A percentile compares a stretch with the other conserved stretches of the same genome.
These are phyloP conservation scores for Symbiodinium pilosum DNA, from an alignment of 73 alveolate genomes.

Conservation along the genomic window DNA sequence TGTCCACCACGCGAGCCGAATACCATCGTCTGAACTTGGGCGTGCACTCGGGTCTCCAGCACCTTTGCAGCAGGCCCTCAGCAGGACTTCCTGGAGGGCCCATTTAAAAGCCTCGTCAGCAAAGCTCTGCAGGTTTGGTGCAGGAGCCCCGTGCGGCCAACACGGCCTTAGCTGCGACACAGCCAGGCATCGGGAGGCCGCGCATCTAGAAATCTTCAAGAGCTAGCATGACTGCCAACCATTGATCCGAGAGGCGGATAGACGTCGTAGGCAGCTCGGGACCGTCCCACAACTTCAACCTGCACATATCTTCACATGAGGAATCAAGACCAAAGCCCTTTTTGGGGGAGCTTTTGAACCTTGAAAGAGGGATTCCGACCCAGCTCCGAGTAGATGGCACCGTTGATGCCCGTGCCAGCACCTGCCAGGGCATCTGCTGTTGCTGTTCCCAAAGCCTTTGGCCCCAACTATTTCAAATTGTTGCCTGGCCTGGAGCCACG, in stretches of 20 bases:
- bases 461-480: neutral
- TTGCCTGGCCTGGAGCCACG: neutral
- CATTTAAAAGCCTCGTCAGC: neutral
- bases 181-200: too few relatives aligned
- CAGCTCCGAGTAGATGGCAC: slow-evolving; percentile 9
- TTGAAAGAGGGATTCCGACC: neutral
- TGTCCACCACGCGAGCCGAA: neutral
- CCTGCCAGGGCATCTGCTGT: neutral
- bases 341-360: too few relatives aligned
- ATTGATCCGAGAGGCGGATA: neutral
- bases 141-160: slow-evolving; percentile 1
- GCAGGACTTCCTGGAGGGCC: too few relatives aligned
- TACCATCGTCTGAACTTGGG: neutral
- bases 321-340: too few relatives aligned
- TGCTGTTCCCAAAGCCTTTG: neutral
- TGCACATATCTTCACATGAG: too few relatives aligned
- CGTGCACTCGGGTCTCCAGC: neutral
- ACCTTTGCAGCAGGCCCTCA: neutral
- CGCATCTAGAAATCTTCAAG: too few relatives aligned
- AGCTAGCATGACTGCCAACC: too few relatives aligned
- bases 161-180: neutral
- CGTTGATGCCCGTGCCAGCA: slow-evolving; percentile 15
- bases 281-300: neutral
- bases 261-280: neutral
- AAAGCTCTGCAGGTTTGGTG: neutral